Conservation (phyloP, 495 filamentous ascomycete genomes). For the Oidiodendron maius region DNA sequence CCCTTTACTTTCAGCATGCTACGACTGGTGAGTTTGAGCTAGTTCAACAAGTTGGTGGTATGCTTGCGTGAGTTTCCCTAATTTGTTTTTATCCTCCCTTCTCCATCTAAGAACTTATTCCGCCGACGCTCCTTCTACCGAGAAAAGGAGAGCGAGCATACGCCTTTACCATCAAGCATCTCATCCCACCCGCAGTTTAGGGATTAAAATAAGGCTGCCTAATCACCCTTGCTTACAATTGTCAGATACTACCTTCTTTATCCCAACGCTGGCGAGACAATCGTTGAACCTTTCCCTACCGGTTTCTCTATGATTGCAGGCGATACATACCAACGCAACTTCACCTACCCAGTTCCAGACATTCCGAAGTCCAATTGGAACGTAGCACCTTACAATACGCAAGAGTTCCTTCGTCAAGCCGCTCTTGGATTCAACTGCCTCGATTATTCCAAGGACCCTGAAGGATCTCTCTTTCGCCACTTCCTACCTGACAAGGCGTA, state of each 20-base stretch:
- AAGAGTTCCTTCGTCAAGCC: conserved; percentile 66
- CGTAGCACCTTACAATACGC: conserved; percentile 44
- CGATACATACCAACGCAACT: conserved; percentile 60
- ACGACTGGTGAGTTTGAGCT: conserved; percentile 34
- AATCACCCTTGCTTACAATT: conserved; percentile 10
- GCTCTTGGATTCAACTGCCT: conserved; percentile 92
- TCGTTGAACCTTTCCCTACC: conserved; percentile 69
- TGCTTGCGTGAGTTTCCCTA: conserved; percentile 49
- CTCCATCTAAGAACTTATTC: too few relatives aligned
- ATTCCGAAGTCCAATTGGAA: conserved; percentile 69
- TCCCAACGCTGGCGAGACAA: conserved; percentile 38
- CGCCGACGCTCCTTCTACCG: too few relatives aligned
- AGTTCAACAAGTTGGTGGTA: conserved; percentile 52
- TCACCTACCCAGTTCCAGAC: conserved; percentile 62
- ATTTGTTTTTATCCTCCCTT: not conserved
- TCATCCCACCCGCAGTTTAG: not conserved
- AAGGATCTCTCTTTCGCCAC: conserved; percentile 73
- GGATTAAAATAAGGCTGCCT: not conserved
- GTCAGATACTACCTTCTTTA: conserved; percentile 70
- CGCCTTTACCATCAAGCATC: not conserved
- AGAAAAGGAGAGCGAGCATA: too few relatives aligned
- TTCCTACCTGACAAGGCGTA: conserved; percentile 72
- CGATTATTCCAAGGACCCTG: conserved; percentile 57
- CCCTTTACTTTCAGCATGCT: conserved; percentile 54
- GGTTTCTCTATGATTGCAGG: conserved; percentile 86